These are phyloP conservation scores for Lagenaria siceraria DNA, from an alignment of 306 rosid species.

Conservation along the genomic window DNA sequence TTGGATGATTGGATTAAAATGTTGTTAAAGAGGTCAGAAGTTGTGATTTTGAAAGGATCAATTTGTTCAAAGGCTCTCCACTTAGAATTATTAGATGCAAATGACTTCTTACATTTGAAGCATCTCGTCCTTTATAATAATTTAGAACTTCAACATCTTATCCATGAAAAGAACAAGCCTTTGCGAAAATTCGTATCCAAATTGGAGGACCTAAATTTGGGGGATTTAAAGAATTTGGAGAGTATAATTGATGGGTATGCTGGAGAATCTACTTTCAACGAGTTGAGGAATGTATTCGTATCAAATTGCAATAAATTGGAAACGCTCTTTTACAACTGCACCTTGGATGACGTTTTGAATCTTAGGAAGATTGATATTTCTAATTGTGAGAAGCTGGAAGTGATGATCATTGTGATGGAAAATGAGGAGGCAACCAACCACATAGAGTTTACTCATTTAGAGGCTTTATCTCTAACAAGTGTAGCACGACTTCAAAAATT, in stretches of 20 bases:
- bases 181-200: not conserved
- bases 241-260: not conserved
- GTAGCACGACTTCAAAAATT: not conserved
- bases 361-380: not conserved
- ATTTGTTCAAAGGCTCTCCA: not conserved
- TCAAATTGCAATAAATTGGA: rapidly evolving
- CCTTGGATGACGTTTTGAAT: not conserved
- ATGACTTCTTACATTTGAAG: not conserved
- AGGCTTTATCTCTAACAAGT: rapidly evolving
- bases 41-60: not conserved
- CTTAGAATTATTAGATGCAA: not conserved
- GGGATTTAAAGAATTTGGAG: not conserved
- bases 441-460: not conserved
- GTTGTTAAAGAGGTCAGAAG: not conserved
- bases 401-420: not conserved
- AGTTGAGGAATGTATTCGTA: not conserved
- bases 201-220: not conserved
- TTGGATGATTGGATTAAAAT: not conserved
- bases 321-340: not conserved
- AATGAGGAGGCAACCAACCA: not conserved
- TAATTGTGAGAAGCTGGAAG: not conserved
- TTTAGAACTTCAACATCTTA: not conserved
- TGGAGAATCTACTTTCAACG: not conserved
- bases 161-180: not conserved
- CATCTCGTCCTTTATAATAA: not conserved